Evolutionary conservation across 2,329 filamentous ascomycete species (phyloP).

Genomic region (Calycina herbarum): DNA sequence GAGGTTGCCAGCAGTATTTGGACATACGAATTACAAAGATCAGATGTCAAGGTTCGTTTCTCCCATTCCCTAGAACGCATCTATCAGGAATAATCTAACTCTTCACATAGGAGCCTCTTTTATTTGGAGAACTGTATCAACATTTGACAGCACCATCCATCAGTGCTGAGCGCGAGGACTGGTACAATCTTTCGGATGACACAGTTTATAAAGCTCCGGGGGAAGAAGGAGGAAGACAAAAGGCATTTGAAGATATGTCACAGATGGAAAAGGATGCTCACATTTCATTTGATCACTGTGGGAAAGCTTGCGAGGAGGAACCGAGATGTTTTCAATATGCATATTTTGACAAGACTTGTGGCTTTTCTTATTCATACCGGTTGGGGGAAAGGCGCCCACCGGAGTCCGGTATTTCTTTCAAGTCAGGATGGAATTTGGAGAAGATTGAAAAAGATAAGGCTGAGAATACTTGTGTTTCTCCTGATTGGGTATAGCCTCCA

Average conservation of each 20-base stretch:
- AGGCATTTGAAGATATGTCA: slow-evolving; percentile 33
- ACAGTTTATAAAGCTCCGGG: slow-evolving; percentile 30
- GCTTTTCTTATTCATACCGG: background rate
- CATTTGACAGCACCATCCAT: slow-evolving; percentile 47
- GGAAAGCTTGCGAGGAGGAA: slow-evolving; percentile 46
- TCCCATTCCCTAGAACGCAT: slow-evolving; percentile 30
- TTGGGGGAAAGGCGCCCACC: background rate
- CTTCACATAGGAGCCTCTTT: slow-evolving; percentile 39
- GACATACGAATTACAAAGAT: slow-evolving; percentile 48
- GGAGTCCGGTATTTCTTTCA: background rate
- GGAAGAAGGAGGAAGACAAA: slow-evolving; percentile 33
- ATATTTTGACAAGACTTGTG: slow-evolving; percentile 25
- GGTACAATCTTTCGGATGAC: slow-evolving; percentile 54
- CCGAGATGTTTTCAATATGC: slow-evolving; percentile 39
- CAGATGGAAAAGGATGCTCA: slow-evolving; percentile 44
- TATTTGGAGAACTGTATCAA: slow-evolving; percentile 51
- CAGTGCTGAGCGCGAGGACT: slow-evolving; percentile 44
- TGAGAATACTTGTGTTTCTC: background rate
- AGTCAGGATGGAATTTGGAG: background rate
- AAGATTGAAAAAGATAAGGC: background rate
- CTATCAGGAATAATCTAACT: background rate
- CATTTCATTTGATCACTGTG: slow-evolving; percentile 44
- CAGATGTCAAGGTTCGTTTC: slow-evolving; percentile 1
- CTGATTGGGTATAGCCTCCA: background rate
- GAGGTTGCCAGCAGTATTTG: slow-evolving; percentile 52